These are phyloP conservation scores for Echria macrotheca DNA, from an alignment of 495 filamentous ascomycete genomes.

Conservation along the genomic window DNA sequence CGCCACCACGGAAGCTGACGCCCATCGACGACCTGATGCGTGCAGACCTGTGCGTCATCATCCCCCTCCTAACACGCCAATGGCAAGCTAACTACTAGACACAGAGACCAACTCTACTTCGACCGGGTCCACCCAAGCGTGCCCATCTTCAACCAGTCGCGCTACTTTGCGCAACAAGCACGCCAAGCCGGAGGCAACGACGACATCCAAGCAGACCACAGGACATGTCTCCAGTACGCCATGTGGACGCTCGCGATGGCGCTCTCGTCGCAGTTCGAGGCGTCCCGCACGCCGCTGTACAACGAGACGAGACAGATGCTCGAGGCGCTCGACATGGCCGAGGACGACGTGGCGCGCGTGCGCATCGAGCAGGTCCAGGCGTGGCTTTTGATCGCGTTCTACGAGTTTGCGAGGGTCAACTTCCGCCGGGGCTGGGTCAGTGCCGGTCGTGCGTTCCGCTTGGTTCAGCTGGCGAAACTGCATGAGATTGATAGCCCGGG, in stretches of 20 bases:
- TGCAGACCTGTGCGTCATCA: conserved; percentile 37
- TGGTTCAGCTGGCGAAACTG: conserved; percentile 46
- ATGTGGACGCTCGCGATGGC: conserved; percentile 53
- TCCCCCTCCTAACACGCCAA: neutral
- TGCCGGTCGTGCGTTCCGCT: conserved; percentile 49
- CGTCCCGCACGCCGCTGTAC: conserved; percentile 43
- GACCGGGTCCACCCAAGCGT: conserved; percentile 51
- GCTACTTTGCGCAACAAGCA: conserved; percentile 22
- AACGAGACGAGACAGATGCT: conserved; percentile 45
- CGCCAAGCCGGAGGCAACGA: conserved; percentile 17
- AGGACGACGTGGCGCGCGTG: conserved; percentile 20
- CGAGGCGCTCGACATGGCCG: conserved; percentile 29
- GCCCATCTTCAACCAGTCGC: conserved; percentile 47
- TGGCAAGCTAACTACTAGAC: neutral
- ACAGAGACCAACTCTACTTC: conserved; percentile 52
- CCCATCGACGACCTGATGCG: conserved; percentile 36
- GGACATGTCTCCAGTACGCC: conserved; percentile 46
- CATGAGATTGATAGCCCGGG: conserved; percentile 44
- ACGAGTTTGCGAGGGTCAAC: conserved; percentile 46
- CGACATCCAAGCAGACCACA: no score
- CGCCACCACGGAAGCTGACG: conserved; percentile 16
- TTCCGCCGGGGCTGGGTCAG: conserved; percentile 48
- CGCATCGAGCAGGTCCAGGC: conserved; percentile 47
- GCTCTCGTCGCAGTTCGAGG: conserved; percentile 47
- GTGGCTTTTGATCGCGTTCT: conserved; percentile 50